Conservation (phyloP, 352 stramenopile genomes). For the Hyaloperonospora arabidopsidis region DNA sequence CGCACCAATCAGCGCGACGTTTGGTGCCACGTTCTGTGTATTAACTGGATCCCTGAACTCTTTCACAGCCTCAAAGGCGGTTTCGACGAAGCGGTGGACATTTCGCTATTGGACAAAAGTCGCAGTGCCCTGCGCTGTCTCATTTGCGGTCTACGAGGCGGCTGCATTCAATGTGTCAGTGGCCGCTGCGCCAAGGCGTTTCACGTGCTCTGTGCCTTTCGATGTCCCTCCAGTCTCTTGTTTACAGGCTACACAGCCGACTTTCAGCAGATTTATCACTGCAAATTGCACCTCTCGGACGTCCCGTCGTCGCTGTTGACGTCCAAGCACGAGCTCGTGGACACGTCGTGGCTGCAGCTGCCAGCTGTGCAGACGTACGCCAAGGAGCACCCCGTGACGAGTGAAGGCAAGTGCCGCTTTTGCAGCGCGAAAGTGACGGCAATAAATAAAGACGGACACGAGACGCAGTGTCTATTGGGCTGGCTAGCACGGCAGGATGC, state of each 20-base stretch:
- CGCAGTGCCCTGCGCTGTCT: constrained; percentile 68
- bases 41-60: constrained; percentile 85
- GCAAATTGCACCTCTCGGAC: constrained; percentile 64
- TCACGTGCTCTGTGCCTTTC: constrained; percentile 77
- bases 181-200: constrained; percentile 76
- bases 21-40: constrained; percentile 79
- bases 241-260: constrained; percentile 79
- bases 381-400: constrained; percentile 14
- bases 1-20: constrained; percentile 46
- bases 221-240: constrained; percentile 51
- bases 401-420: constrained; percentile 45
- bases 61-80: constrained; percentile 50
- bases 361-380: constrained; percentile 25
- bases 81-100: constrained; percentile 58
- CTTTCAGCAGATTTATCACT: constrained; percentile 80
- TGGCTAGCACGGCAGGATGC: constrained; percentile 48
- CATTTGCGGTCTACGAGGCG: constrained; percentile 72
- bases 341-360: constrained; percentile 44
- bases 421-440: constrained; percentile 43
- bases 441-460: constrained; percentile 38
- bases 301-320: constrained; percentile 27
- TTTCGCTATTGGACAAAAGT: constrained; percentile 54
- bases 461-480: constrained; percentile 51
- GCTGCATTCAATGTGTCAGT: constrained; percentile 84
- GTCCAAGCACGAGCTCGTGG: constrained; percentile 58